These are phyloP conservation scores for Meira nashicola DNA, from an alignment of 1,284 basidiomycete species.

Conservation along the genomic window DNA sequence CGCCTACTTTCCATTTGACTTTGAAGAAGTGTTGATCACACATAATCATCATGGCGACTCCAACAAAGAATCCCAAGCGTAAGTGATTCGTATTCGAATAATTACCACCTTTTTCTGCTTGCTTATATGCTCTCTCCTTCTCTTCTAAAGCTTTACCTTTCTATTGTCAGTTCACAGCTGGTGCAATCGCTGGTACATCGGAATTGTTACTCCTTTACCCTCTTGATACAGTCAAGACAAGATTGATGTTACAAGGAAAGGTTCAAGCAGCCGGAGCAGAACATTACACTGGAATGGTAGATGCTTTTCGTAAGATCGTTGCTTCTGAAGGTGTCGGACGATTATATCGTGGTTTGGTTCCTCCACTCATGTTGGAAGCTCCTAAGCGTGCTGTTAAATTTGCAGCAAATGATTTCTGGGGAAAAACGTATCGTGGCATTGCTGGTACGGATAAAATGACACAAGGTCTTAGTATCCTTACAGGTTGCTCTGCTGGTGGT, in stretches of 20 bases:
- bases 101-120: not conserved
- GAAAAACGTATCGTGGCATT: slow-evolving; percentile 48
- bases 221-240: slow-evolving; percentile 85
- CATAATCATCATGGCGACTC: not conserved
- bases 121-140: not conserved
- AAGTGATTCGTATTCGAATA: not conserved
- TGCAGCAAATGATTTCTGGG: slow-evolving; percentile 89
- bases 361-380: slow-evolving; percentile 89
- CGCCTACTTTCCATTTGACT: not conserved
- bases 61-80: slow-evolving; percentile 9
- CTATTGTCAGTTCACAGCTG: slow-evolving; percentile 78
- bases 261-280: slow-evolving; percentile 58
- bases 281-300: slow-evolving; percentile 65
- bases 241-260: slow-evolving; percentile 90
- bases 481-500: slow-evolving; percentile 88
- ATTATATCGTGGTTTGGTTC: slow-evolving; percentile 87
- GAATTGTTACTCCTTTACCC: slow-evolving; percentile 92
- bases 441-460: slow-evolving; percentile 79
- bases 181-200: slow-evolving; percentile 74
- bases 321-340: slow-evolving; percentile 74
- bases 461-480: slow-evolving; percentile 75
- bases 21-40: not conserved
- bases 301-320: slow-evolving; percentile 71
- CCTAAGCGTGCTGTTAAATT: slow-evolving; percentile 97
- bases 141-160: slow-evolving; percentile 62